phyloP scores from a whole-genome alignment of 495 filamentous ascomycete species.

The Opeltia flavorubescens region DNA sequence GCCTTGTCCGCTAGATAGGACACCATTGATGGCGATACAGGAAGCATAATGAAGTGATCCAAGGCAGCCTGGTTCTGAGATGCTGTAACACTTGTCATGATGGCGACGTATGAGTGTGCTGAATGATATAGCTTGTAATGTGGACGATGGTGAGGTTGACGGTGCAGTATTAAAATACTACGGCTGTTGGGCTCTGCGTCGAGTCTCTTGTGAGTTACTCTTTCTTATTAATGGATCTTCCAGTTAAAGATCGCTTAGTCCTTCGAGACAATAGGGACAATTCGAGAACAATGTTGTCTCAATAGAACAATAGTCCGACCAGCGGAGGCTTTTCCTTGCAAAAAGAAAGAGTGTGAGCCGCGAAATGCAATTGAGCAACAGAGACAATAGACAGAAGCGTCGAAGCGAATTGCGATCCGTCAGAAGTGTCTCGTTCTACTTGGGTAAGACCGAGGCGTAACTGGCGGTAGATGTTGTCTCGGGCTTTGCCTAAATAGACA shows the following conservation, averaged over 20 bases:
- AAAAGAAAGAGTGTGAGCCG: not conserved
- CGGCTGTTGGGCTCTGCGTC: no score
- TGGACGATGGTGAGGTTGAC: no score
- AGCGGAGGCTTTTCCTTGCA: not conserved
- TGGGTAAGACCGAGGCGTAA: not conserved
- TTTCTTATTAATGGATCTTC: no score
- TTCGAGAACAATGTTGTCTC: not conserved
- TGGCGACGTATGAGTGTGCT: conserved; percentile 2
- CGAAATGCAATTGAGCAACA: not conserved
- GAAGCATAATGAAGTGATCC: conserved; percentile 73
- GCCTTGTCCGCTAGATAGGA: conserved; percentile 71
- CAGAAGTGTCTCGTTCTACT: not conserved
- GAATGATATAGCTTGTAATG: no score
- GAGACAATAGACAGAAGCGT: not conserved
- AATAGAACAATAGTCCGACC: not conserved
- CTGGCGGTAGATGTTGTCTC: conserved; percentile 1
- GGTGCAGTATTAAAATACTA: no score
- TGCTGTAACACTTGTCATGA: conserved; percentile 27
- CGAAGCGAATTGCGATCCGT: not conserved
- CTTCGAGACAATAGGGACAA: no score
- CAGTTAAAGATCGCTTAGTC: no score
- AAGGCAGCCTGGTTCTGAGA: conserved; percentile 66
- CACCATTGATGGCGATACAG: conserved; percentile 77
- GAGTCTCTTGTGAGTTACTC: no score
- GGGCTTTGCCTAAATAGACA: conserved; percentile 12